Percentiles rank a stretch among this genome's conserved stretches.
These are phyloP conservation scores for Cyathus striatus DNA, from an alignment of 768 basidiomycete species.

Conservation along the genomic window DNA sequence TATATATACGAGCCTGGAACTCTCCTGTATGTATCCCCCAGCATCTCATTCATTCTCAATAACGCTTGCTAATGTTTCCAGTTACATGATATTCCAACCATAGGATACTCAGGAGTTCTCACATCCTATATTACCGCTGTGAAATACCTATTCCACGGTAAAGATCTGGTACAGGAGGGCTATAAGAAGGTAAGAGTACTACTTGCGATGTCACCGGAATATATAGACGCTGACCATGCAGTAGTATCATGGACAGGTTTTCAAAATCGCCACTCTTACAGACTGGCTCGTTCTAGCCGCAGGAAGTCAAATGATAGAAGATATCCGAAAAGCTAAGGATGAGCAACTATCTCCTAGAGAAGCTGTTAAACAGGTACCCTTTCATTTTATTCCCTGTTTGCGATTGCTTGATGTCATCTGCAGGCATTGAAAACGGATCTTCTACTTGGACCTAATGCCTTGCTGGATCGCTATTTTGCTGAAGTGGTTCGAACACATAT, in stretches of 20 bases:
- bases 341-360: conserved; percentile 18
- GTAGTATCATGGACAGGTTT: conserved; percentile 1
- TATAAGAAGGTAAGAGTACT: conserved; percentile 7
- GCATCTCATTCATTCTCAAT: too few species aligned
- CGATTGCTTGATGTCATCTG: neutral
- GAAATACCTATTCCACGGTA: conserved; percentile 5
- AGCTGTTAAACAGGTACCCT: conserved; percentile 1
- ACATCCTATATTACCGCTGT: conserved; percentile 7
- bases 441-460: conserved; percentile 21
- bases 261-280: conserved; percentile 10
- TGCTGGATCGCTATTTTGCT: conserved; percentile 13
- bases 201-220: neutral
- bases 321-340: conserved; percentile 24
- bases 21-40: too few species aligned
- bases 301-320: conserved; percentile 21
- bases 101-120: conserved; percentile 9
- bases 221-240: neutral
- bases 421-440: conserved; percentile 26
- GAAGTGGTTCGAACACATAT: conserved; percentile 11
- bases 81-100: conserved; percentile 9
- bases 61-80: conserved; percentile 1
- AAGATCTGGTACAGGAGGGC: conserved; percentile 9
- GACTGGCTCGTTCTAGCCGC: conserved; percentile 25
- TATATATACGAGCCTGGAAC: too few species aligned
- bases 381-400: neutral